Evolutionary conservation across 176 grass and related monocot genomes (phyloP), one percentile per base, ranked within the genome.

Genomic region (Oryza glaberrima): DNA sequence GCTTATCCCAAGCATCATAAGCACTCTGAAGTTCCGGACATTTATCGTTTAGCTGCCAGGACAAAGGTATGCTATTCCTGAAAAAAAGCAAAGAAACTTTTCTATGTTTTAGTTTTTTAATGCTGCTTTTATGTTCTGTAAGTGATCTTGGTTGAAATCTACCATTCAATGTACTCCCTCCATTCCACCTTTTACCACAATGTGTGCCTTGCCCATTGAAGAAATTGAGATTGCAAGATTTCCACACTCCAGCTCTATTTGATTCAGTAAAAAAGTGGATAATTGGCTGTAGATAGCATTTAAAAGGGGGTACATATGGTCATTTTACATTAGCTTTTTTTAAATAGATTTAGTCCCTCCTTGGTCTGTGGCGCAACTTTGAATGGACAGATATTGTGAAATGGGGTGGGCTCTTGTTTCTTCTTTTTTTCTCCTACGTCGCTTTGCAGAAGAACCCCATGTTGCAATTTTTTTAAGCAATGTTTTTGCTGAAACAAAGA

Each of bases 1-100:
- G 93, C 93, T 78, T 95, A 95, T 67, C 93, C 93, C 26, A 92
- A 95, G 67, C 93, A 92, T 84, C 90, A 92, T 81, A 95, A 92
- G 74, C 93, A 95, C 47, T 92, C 82, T 34, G 93, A 95, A 90
- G 93, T 95, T 86, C 85, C 93, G n/a, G 85, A 95, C 46, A 95
- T 92, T 51, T 95, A 95, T 73, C 85, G 82, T 70, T 95, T 95
- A 65, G 93, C 93, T 46, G 77, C 90, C 70, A 92, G 90, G 67
- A 95, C 93, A 43, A 95, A 95, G 88, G 90, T 95, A 83, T 52
- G 15, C n/a, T 79, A n/a, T 70, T 90, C 51, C 9, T 76, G 47
- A 69, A 44, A 56, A 46, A 19, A 82, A 20, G 70, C 46, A 41
- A 49, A 75, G 38, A 69, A 81, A 61, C 16, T 60, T 67, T 76